phyloP scores from a whole-genome alignment of 2,329 filamentous ascomycete species.

The Didymella keratinophila region DNA sequence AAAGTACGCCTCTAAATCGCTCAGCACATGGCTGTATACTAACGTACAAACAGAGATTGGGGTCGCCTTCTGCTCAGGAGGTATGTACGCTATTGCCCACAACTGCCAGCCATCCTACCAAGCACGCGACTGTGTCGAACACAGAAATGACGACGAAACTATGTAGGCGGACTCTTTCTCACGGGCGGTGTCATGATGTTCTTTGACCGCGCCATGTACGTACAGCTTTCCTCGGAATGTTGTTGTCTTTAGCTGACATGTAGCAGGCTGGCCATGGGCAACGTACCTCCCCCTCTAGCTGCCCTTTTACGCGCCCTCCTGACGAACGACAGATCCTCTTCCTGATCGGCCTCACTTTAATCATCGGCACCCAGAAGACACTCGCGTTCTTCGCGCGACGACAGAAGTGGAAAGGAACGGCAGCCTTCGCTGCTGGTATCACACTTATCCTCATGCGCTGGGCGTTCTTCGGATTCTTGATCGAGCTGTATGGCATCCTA shows the following conservation, averaged over 20 bases:
- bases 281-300: constrained; percentile 62
- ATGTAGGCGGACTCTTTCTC: constrained; percentile 87
- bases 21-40: neutral
- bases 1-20: constrained; percentile 70
- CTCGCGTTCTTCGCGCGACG: constrained; percentile 91
- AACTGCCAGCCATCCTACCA: constrained; percentile 29
- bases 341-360: constrained; percentile 92
- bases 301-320: constrained; percentile 9
- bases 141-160: neutral
- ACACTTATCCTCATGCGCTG: constrained; percentile 86
- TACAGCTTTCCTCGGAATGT: constrained; percentile 1
- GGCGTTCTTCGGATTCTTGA: constrained; percentile 87
- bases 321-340: constrained; percentile 79
- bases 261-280: constrained; percentile 92
- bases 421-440: constrained; percentile 85
- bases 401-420: constrained; percentile 91
- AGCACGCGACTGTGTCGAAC: constrained; percentile 1
- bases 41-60: constrained; percentile 75
- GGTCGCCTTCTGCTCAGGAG: constrained; percentile 96
- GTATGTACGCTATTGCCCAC: constrained; percentile 65
- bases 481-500: constrained; percentile 93
- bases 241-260: constrained; percentile 17
- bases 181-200: constrained; percentile 94
- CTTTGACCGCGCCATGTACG: constrained; percentile 94
- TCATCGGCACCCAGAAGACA: constrained; percentile 92